Conservation (phyloP, 225 moss, liverwort and hornwort genomes). For the Physcomitrellopsis africana region DNA sequence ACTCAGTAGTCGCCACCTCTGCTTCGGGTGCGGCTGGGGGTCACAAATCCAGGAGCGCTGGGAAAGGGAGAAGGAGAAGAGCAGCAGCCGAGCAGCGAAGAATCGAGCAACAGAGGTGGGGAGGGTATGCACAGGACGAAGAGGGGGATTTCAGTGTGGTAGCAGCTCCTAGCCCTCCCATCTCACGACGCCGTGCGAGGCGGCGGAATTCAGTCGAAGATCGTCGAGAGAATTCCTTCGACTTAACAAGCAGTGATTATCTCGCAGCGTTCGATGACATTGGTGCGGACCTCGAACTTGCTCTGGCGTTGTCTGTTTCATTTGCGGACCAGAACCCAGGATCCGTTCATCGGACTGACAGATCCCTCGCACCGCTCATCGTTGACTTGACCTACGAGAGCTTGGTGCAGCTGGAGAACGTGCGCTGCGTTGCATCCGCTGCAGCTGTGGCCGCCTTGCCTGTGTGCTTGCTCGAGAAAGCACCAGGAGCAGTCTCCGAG, state of each 20-base stretch:
- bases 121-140: constrained; percentile 53
- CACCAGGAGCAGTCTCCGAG: not conserved
- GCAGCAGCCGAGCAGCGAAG: constrained; percentile 70
- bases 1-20: constrained; percentile 1
- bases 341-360: constrained; percentile 5
- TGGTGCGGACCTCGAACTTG: constrained; percentile 53
- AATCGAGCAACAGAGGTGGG: constrained; percentile 76
- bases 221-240: constrained; percentile 44
- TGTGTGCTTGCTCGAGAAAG: constrained; percentile 18
- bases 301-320: no score
- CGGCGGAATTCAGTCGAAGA: constrained; percentile 45
- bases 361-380: constrained; percentile 19
- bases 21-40: constrained; percentile 17
- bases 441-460: constrained; percentile 27
- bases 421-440: constrained; percentile 36
- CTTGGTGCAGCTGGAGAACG: constrained; percentile 47
- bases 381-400: constrained; percentile 67
- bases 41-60: constrained; percentile 44
- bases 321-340: no score
- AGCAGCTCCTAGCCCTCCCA: constrained; percentile 36
- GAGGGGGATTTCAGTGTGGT: constrained; percentile 43
- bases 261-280: constrained; percentile 20
- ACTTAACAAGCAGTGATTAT: constrained; percentile 21
- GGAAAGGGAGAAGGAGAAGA: constrained; percentile 59
- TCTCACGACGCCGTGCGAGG: constrained; percentile 43